These are phyloP conservation scores for Microstegium vimineum DNA, from an alignment of 176 grass and related monocot species.

Conservation along the genomic window DNA sequence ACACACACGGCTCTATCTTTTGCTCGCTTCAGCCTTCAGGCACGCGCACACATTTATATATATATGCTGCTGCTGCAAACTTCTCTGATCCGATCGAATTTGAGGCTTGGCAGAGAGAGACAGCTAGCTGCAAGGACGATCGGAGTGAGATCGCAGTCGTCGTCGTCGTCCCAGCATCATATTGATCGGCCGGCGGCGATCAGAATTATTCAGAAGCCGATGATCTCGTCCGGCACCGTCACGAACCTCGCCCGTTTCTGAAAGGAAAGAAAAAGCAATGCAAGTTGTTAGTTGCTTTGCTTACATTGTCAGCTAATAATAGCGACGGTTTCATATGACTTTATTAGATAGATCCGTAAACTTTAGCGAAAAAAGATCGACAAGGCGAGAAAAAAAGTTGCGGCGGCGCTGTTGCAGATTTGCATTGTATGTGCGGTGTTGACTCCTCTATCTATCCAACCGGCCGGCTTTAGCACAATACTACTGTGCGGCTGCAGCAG, in stretches of 20 bases:
- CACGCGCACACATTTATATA: too few species aligned
- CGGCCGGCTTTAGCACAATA: background rate
- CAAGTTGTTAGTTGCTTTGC: background rate
- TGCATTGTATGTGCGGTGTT: background rate
- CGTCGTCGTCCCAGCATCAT: background rate
- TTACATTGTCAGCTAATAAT: background rate
- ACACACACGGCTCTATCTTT: background rate
- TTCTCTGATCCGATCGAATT: background rate
- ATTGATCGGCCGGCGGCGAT: background rate
- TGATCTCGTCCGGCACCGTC: constrained; percentile 75
- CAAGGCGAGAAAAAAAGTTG: background rate
- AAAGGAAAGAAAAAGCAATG: background rate
- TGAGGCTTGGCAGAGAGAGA: background rate
- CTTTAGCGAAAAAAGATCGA: background rate
- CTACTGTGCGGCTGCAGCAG: background rate
- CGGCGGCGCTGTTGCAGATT: too few species aligned
- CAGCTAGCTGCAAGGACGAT: too few species aligned
- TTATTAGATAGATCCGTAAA: background rate
- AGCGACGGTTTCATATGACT: background rate
- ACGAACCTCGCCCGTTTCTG: constrained; percentile 80
- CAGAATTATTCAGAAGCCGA: constrained; percentile 32
- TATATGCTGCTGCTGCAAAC: background rate
- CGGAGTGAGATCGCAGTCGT: background rate
- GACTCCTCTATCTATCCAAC: background rate
- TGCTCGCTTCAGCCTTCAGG: background rate